A percentile compares a stretch with the other conserved stretches of the same genome.
These are phyloP conservation scores for Penicillium waksmanii DNA, from an alignment of 495 filamentous ascomycete species.

Conservation along the genomic window DNA sequence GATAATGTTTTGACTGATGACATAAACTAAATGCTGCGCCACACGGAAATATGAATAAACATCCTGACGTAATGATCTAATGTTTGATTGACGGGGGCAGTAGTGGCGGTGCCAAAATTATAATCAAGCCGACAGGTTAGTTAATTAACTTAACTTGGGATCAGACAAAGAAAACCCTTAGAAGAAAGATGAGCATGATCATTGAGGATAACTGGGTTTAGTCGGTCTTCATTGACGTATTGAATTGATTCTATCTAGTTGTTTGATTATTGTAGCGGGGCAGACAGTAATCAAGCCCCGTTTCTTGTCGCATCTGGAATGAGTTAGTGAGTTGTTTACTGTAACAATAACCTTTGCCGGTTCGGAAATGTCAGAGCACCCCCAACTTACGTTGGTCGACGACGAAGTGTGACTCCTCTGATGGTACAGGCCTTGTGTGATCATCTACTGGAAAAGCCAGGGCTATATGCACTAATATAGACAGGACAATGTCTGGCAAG, in stretches of 20 bases:
- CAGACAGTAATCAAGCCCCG: no score
- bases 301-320: no score
- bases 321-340: no score
- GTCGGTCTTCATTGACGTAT: conserved; percentile 9
- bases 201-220: conserved; percentile 5
- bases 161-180: not conserved
- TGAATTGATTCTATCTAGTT: conserved; percentile 12
- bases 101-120: conserved; percentile 2
- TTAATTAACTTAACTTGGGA: not conserved
- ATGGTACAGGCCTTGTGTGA: no score
- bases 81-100: not conserved
- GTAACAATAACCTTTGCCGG: not conserved
- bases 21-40: conserved; percentile 7
- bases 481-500: no score
- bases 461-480: no score
- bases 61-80: not conserved
- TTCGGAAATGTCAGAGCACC: no score
- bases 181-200: conserved; percentile 4
- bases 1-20: conserved; percentile 11
- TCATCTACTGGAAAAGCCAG: no score
- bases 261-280: conserved; percentile 9
- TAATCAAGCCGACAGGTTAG: not conserved
- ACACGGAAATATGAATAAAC: conserved; percentile 4
- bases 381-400: no score
- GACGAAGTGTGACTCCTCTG: no score